These are phyloP conservation scores for Eucalyptus sp. DNA, from an alignment of 345 rosid genomes.

Conservation along the genomic window DNA sequence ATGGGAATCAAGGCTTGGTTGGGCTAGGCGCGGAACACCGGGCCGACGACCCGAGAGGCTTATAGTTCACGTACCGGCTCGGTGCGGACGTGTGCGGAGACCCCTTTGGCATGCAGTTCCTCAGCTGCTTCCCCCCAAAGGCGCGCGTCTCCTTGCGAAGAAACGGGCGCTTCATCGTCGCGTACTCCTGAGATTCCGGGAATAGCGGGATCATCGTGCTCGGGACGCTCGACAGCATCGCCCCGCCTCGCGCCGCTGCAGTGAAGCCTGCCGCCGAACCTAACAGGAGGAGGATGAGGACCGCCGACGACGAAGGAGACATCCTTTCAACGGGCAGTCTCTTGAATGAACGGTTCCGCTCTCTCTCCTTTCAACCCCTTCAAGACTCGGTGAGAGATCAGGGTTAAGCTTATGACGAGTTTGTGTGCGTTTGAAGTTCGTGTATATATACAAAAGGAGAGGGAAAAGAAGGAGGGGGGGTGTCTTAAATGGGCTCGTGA, in stretches of 20 bases:
- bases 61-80: slow-evolving; percentile 67
- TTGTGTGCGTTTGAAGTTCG: neutral
- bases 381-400: neutral
- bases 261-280: neutral
- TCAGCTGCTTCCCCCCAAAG: slow-evolving; percentile 32
- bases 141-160: slow-evolving; percentile 3
- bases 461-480: neutral
- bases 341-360: neutral
- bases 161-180: slow-evolving; percentile 28
- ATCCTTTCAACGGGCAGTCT: neutral
- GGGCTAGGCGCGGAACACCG: slow-evolving; percentile 9
- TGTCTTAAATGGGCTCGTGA: slow-evolving; percentile 76
- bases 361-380: neutral
- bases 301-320: neutral
- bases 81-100: slow-evolving; percentile 65
- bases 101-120: slow-evolving; percentile 82
- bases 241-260: slow-evolving; percentile 16
- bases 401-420: neutral
- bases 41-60: slow-evolving; percentile 32
- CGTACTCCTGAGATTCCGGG: slow-evolving; percentile 10
- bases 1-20: neutral
- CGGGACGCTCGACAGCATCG: slow-evolving; percentile 45
- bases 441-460: neutral
- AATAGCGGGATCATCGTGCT: slow-evolving; percentile 45
- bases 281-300: slow-evolving; percentile 6